Evolutionary conservation across 2,329 filamentous ascomycete genomes (phyloP).

Genomic region (Fusarium sp.): DNA sequence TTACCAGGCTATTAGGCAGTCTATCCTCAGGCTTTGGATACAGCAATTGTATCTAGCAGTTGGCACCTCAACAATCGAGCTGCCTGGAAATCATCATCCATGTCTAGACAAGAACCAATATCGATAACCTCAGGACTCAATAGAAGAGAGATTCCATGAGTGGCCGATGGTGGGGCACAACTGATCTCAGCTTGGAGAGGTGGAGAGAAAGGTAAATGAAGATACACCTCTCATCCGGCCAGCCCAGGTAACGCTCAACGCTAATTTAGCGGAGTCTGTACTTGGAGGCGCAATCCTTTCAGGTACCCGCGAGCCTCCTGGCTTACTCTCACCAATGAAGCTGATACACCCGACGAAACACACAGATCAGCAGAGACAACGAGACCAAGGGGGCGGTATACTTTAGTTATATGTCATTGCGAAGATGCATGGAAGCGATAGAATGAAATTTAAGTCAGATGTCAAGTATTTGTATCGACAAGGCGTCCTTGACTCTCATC

Average conservation of each 20-base stretch:
- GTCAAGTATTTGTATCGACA: conserved; percentile 1
- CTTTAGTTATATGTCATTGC: conserved; percentile 17
- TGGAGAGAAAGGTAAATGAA: conserved; percentile 41
- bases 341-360: conserved; percentile 43
- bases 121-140: conserved; percentile 20
- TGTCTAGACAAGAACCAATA: conserved; percentile 19
- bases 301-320: conserved; percentile 30
- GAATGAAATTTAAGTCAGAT: conserved; percentile 4
- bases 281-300: conserved; percentile 9
- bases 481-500: background rate
- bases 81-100: conserved; percentile 12
- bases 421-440: conserved; percentile 1
- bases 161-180: conserved; percentile 33
- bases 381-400: conserved; percentile 5
- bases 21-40: background rate
- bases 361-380: conserved; percentile 26
- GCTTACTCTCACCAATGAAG: conserved; percentile 33
- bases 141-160: conserved; percentile 14
- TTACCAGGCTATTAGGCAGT: no score
- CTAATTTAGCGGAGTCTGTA: conserved; percentile 27
- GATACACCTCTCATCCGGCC: conserved; percentile 19
- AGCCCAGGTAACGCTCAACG: conserved; percentile 18
- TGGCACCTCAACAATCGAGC: conserved; percentile 28
- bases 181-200: conserved; percentile 33
- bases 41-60: background rate